These are phyloP conservation scores for Telopea speciosissima DNA, from an alignment of 177 flowering plant genomes.

Conservation along the genomic window DNA sequence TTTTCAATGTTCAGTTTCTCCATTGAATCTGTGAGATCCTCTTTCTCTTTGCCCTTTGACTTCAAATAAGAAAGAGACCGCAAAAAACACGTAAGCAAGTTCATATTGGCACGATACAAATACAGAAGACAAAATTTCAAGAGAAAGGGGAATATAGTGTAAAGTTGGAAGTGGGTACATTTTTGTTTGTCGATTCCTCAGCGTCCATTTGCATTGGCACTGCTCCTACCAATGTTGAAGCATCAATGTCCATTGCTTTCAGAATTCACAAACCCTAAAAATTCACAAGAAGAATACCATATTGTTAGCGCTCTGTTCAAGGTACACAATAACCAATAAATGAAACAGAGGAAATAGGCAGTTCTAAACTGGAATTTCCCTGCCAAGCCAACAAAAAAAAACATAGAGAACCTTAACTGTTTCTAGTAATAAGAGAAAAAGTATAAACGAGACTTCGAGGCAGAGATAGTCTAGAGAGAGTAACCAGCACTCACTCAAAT, in stretches of 20 bases:
- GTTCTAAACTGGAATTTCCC: too few species aligned
- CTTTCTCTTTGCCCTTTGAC: slow-evolving; percentile 38
- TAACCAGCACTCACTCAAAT: too few species aligned
- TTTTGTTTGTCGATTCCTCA: slow-evolving; percentile 14
- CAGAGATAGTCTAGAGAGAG: too few species aligned
- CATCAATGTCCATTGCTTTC: slow-evolving; percentile 38
- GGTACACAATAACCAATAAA: background rate
- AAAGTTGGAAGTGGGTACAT: slow-evolving; percentile 11
- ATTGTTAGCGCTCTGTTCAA: background rate
- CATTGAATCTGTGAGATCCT: slow-evolving; percentile 53
- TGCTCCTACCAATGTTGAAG: slow-evolving; percentile 17
- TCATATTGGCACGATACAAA: background rate
- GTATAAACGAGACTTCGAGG: too few species aligned
- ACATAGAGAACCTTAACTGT: too few species aligned
- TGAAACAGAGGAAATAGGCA: too few species aligned
- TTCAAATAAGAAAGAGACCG: slow-evolving; percentile 12
- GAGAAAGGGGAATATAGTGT: background rate
- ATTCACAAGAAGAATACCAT: background rate
- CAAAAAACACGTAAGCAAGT: slow-evolving; percentile 1
- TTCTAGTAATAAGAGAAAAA: too few species aligned
- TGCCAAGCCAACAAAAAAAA: too few species aligned
- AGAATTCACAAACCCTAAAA: background rate
- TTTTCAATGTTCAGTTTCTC: slow-evolving; percentile 46
- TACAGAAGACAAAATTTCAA: background rate
- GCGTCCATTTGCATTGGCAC: slow-evolving; percentile 32